phyloP scores from a whole-genome alignment of 306 rosid genomes.

The Lathyrus aphaca region DNA sequence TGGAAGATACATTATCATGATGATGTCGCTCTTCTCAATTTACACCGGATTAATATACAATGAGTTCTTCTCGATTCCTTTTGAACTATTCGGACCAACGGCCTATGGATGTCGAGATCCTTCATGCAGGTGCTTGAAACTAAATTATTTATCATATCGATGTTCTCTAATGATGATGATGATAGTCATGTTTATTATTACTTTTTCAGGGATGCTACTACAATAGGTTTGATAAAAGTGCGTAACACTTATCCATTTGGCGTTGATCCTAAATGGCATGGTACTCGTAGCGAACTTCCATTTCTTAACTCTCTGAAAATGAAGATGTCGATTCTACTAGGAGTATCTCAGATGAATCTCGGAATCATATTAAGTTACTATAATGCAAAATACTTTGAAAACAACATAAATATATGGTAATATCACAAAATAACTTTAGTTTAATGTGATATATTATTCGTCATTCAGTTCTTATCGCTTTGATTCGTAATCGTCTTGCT shows the following conservation, averaged over 20 bases:
- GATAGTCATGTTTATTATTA: constrained; percentile 19
- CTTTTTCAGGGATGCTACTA: constrained; percentile 63
- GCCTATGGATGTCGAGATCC: constrained; percentile 72
- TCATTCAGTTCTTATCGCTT: not conserved
- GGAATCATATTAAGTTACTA: constrained; percentile 82
- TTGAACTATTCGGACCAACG: constrained; percentile 72
- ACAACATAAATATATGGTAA: constrained; percentile 66
- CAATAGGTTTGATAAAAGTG: constrained; percentile 78
- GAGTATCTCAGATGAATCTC: constrained; percentile 97
- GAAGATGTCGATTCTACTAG: constrained; percentile 95
- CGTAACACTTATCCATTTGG: constrained; percentile 89
- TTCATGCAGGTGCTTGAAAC: constrained; percentile 65
- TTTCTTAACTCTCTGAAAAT: constrained; percentile 95
- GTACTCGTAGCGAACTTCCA: constrained; percentile 89
- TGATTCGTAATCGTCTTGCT: not conserved
- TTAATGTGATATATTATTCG: constrained; percentile 11
- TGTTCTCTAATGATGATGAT: not conserved
- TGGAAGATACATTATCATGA: constrained; percentile 69
- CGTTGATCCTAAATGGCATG: constrained; percentile 96
- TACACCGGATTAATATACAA: constrained; percentile 85
- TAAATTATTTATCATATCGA: constrained; percentile 15
- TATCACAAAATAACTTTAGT: constrained; percentile 12
- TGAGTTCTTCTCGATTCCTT: constrained; percentile 81
- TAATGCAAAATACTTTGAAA: constrained; percentile 70
- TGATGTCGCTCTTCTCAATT: constrained; percentile 88